Percentiles rank a stretch among this genome's conserved stretches.
phyloP scores from a whole-genome alignment of 805 yeast species.

The Metschnikowia aberdeeniae region DNA sequence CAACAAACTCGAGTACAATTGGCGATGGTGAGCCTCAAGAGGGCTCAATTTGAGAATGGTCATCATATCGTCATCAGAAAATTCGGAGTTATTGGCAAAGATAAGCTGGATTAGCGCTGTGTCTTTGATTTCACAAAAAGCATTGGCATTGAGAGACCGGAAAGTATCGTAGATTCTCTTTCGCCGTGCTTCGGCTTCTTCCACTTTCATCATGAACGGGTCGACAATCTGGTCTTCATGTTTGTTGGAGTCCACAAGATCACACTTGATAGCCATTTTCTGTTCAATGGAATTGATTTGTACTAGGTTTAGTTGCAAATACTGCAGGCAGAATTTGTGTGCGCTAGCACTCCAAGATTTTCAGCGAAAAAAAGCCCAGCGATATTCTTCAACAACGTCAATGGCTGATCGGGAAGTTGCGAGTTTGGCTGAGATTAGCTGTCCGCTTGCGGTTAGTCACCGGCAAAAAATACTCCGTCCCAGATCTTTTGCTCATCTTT shows the following conservation, averaged over 20 bases:
- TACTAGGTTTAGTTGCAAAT: neutral
- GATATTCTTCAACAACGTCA: neutral
- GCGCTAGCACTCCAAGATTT: neutral
- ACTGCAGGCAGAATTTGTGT: neutral
- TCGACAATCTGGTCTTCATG: slow-evolving; percentile 1
- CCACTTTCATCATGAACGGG: slow-evolving; percentile 11
- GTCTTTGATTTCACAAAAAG: slow-evolving; percentile 10
- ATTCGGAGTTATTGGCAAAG: slow-evolving; percentile 4
- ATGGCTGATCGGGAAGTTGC: slow-evolving; percentile 7
- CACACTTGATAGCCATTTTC: slow-evolving; percentile 12
- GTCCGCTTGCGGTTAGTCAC: slow-evolving; percentile 2
- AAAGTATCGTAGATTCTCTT: slow-evolving; percentile 5
- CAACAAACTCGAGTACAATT: slow-evolving; percentile 8
- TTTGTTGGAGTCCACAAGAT: slow-evolving; percentile 4
- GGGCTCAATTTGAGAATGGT: slow-evolving; percentile 7
- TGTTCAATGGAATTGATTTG: neutral
- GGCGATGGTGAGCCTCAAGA: slow-evolving; percentile 5
- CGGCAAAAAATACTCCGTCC: slow-evolving; percentile 4
- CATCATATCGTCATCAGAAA: slow-evolving; percentile 14
- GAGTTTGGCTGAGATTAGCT: neutral
- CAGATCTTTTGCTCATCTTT: neutral
- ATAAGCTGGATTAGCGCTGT: slow-evolving; percentile 14
- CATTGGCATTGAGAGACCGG: slow-evolving; percentile 2
- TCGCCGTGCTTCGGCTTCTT: slow-evolving; percentile 10
- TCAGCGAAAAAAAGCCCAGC: neutral